These are phyloP conservation scores for Taphrina pruni DNA, from an alignment of 1,139 yeast genomes.

Conservation along the genomic window DNA sequence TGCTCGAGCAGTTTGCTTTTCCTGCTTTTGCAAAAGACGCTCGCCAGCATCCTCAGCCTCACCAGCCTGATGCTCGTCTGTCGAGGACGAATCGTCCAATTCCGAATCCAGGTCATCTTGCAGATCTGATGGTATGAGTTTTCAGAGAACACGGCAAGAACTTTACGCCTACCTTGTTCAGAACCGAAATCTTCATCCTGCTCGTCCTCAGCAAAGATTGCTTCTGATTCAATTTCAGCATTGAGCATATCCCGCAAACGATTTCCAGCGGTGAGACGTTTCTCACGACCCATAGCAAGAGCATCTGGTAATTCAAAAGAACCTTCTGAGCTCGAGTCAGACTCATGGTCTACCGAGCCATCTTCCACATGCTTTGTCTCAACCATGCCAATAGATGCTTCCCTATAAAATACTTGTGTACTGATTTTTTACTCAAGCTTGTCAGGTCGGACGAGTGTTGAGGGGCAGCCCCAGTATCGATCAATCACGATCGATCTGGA, in stretches of 20 bases:
- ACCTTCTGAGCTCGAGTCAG: slow-evolving; percentile 2
- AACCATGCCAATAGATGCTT: not conserved
- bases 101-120: slow-evolving; percentile 47
- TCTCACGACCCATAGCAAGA: slow-evolving; percentile 51
- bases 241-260: slow-evolving; percentile 74
- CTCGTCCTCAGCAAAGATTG: slow-evolving; percentile 82
- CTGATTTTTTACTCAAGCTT: no score
- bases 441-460: no score
- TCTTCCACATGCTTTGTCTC: not conserved
- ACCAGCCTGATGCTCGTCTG: slow-evolving; percentile 46
- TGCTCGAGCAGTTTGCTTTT: slow-evolving; percentile 44
- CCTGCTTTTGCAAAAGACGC: slow-evolving; percentile 51
- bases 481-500: no score
- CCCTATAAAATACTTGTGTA: no score
- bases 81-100: slow-evolving; percentile 45
- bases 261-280: slow-evolving; percentile 91
- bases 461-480: no score
- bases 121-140: slow-evolving; percentile 51
- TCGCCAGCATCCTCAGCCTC: slow-evolving; percentile 48
- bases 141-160: not conserved
- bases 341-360: slow-evolving; percentile 17
- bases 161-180: slow-evolving; percentile 24
- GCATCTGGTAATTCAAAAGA: slow-evolving; percentile 45
- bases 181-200: slow-evolving; percentile 74
- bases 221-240: slow-evolving; percentile 62